A percentile compares a stretch with the other conserved stretches of the same genome.
phyloP scores from a whole-genome alignment of 176 grass and related monocot species.

The Neostapfia colusana region DNA sequence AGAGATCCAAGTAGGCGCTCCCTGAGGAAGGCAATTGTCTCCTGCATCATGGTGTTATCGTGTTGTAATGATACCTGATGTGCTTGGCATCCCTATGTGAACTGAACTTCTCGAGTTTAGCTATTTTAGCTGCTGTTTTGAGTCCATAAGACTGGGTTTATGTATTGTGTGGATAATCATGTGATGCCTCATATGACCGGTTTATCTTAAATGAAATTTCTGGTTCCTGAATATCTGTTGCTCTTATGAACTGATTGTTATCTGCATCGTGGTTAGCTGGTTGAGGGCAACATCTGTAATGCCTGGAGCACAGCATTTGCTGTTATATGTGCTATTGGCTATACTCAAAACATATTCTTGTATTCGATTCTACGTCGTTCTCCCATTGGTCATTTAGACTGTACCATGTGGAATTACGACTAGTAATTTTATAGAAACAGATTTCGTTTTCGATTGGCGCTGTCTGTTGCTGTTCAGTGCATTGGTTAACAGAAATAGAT shows the following conservation, averaged over 20 bases:
- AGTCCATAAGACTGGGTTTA: slow-evolving; percentile 1
- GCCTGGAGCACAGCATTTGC: no score
- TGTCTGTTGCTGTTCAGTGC: no score
- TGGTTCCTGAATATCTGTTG: background rate
- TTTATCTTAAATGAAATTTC: background rate
- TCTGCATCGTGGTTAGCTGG: background rate
- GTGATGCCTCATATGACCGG: slow-evolving; percentile 13
- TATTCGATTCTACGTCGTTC: no score
- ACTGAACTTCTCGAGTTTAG: background rate
- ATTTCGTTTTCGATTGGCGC: no score
- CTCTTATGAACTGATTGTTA: background rate
- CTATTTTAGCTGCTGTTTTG: background rate
- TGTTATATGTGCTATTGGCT: no score
- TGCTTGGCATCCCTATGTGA: background rate
- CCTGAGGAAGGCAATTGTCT: background rate
- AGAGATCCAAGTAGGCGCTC: slow-evolving; percentile 63
- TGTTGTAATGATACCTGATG: background rate
- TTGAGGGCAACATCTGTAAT: no score
- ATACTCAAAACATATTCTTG: no score
- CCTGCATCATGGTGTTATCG: background rate
- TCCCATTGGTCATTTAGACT: no score
- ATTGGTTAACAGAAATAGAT: background rate
- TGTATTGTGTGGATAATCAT: slow-evolving; percentile 26
- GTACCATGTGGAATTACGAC: no score
- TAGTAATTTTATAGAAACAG: no score